Evolutionary conservation across 176 grass and related monocot species (phyloP).

Genomic region (Echinochloa phyllopogon): DNA sequence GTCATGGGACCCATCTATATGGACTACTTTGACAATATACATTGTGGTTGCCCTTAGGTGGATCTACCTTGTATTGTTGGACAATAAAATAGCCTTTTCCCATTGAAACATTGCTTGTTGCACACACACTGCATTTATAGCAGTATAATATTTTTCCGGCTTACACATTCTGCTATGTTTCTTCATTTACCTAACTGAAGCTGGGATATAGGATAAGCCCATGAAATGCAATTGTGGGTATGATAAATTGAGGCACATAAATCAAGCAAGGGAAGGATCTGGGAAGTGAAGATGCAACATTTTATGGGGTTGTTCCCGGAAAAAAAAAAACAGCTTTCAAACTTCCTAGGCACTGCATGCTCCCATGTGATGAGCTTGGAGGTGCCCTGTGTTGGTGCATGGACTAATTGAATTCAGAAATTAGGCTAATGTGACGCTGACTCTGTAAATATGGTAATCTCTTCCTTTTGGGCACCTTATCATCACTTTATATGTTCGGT

Average conservation of each 20-base stretch:
- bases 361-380: slow-evolving; percentile 4
- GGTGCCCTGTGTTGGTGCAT: not conserved
- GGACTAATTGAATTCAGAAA: not conserved
- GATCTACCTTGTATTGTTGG: not conserved
- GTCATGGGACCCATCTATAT: too few species aligned
- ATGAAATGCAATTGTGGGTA: slow-evolving; percentile 5
- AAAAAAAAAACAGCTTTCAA: not conserved
- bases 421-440: not conserved
- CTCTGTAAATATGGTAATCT: not conserved
- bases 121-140: not conserved
- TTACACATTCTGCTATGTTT: not conserved
- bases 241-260: slow-evolving; percentile 7
- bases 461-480: not conserved
- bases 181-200: not conserved
- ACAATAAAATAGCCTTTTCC: not conserved
- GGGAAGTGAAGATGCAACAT: not conserved
- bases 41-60: not conserved
- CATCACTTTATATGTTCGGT: slow-evolving; percentile 27
- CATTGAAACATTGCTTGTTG: not conserved
- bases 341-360: not conserved
- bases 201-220: not conserved
- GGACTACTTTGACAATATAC: too few species aligned
- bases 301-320: not conserved
- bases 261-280: not conserved
- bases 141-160: not conserved